Base-by-base conservation (phyloP, 371 early-diverging fungal species). In the Actinomucor elegans region DNA sequence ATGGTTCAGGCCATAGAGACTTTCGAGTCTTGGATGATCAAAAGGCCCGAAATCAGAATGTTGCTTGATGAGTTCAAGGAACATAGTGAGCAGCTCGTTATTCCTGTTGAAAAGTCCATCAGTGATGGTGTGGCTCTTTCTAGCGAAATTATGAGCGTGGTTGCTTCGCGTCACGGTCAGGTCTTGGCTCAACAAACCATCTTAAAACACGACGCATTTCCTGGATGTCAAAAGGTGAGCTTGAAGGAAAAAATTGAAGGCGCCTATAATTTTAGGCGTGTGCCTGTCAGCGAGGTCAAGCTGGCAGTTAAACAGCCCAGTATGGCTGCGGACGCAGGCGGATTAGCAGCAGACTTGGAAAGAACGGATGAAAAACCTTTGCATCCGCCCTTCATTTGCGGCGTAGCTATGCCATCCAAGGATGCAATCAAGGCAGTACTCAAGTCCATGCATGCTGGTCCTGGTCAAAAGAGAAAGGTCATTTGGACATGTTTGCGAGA, bases 401-500 rank as follows among this genome's bases (percentile, higher is more conserved):
- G 88, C 9, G 73, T 80, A 49, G 87, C 81, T 4, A 85, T 85
- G 86, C 87, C 87, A 4, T 75, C 79, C 8, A 84, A 77, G 44
- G 79, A 81, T 42, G 87, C 77, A 1, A 83, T 88, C 32, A 69
- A 67, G 45, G 56, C 61, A 0, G 77, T 85, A 0, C 47, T 84
- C 18, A 53, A 69, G 2, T 46, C 67, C 1, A 71, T 84, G 59
- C 51, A 69, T 52, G 84, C 83, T 11, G 82, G 79, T 4, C 83
- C 83, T 10, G 69, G 67, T 15, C 84, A 81, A 6, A 56, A 65
- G 8, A 57, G 75, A 21, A 61, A 44, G 18, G 69, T 87, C 2
- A 28, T 80, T 7, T 91, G 91, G 91, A 88, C 89, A 0, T 83
- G 80, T 34, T 55, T 91, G 28, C 69, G 90, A 9, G 91, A 91